phyloP scores from a whole-genome alignment of 2,329 filamentous ascomycete species.

The Dichotomopilus funicola region DNA sequence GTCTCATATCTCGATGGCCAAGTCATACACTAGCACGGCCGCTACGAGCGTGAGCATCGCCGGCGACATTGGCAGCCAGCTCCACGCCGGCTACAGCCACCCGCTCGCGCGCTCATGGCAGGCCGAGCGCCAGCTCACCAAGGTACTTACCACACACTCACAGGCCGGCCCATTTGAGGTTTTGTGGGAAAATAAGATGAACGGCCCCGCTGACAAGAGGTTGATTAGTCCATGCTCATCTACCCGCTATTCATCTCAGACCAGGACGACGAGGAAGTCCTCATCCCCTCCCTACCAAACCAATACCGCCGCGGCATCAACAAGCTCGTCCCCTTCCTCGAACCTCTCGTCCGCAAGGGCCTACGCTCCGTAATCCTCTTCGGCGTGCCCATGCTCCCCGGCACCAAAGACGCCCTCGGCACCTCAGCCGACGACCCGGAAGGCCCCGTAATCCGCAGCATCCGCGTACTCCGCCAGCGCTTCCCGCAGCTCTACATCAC shows the following conservation, averaged over 20 bases:
- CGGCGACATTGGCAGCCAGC: constrained; percentile 73
- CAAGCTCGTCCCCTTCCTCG: constrained; percentile 75
- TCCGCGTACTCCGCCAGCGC: constrained; percentile 72
- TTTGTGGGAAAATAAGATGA: no score
- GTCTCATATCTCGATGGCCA: constrained; percentile 56
- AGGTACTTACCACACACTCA: no score
- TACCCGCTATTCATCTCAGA: constrained; percentile 97
- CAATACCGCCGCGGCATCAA: constrained; percentile 86
- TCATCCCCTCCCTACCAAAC: constrained; percentile 85
- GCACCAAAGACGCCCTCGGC: constrained; percentile 83
- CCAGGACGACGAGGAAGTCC: constrained; percentile 81
- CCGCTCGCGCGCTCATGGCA: constrained; percentile 76
- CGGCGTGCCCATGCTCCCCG: constrained; percentile 76
- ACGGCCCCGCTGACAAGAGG: constrained; percentile 4
- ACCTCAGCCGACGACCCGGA: constrained; percentile 88
- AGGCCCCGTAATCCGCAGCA: constrained; percentile 83
- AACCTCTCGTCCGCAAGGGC: constrained; percentile 81
- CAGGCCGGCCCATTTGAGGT: no score
- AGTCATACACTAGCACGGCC: constrained; percentile 60
- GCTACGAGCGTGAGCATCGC: constrained; percentile 64
- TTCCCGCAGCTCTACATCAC: constrained; percentile 91
- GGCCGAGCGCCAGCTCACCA: constrained; percentile 76
- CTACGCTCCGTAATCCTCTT: constrained; percentile 92
- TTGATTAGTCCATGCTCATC: constrained; percentile 83
- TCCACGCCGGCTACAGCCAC: constrained; percentile 77